A percentile compares a stretch with the other conserved stretches of the same genome.
Conservation (phyloP, 345 rosid species). For the Anacardium occidentale region DNA sequence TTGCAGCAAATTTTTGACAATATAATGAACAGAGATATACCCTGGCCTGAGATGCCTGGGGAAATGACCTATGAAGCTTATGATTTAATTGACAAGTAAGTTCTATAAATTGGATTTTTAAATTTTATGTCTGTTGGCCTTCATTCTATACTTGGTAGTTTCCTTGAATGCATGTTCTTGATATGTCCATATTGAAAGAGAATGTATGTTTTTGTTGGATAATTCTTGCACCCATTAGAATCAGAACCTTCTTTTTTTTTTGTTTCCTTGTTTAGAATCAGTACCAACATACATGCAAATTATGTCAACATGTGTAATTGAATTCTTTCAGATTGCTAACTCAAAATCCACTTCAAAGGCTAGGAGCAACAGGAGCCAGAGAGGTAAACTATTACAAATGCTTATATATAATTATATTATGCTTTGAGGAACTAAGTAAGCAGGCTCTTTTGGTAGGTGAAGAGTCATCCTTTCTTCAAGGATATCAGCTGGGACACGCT, state of each 20-base stretch:
- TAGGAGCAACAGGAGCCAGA: constrained; percentile 86
- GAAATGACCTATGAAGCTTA: constrained; percentile 73
- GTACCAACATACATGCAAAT: neutral
- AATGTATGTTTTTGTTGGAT: neutral
- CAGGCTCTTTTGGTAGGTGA: constrained; percentile 54
- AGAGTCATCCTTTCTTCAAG: constrained; percentile 76
- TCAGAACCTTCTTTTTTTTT: too few relatives aligned
- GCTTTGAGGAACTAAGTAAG: constrained; percentile 20
- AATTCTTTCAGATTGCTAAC: constrained; percentile 63
- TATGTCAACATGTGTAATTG: neutral
- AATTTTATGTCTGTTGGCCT: constrained; percentile 5
- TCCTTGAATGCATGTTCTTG: neutral
- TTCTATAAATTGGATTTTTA: constrained; percentile 1
- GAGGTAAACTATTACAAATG: constrained; percentile 54
- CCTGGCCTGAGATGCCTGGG: constrained; percentile 85
- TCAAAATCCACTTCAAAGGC: constrained; percentile 85
- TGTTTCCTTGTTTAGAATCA: too few relatives aligned
- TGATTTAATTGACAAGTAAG: constrained; percentile 89
- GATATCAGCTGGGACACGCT: constrained; percentile 94
- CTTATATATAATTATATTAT: constrained; percentile 4
- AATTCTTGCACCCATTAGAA: neutral
- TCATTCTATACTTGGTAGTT: neutral
- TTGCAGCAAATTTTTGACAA: constrained; percentile 92
- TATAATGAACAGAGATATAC: constrained; percentile 84
- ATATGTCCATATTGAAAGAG: constrained; percentile 5